Conservation (phyloP, 108 stramenopile genomes). For the Cyclostephanos tholiformis region DNA sequence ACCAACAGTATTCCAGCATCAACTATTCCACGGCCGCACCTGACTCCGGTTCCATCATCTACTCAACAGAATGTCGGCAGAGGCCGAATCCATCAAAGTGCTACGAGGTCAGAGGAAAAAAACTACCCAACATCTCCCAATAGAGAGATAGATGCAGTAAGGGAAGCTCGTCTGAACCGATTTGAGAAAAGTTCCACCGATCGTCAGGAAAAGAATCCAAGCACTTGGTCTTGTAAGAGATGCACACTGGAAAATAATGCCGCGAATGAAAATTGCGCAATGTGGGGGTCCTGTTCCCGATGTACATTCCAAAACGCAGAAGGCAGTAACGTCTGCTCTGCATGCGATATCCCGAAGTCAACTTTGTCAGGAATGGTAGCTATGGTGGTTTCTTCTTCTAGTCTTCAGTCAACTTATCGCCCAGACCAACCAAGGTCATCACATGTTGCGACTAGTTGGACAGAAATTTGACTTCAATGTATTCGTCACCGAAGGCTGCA, state of each 20-base stretch:
- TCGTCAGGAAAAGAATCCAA: conserved; percentile 3
- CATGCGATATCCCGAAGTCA: conserved; percentile 3
- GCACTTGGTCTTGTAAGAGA: conserved; percentile 13
- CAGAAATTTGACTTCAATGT: conserved; percentile 1
- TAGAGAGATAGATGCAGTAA: conserved; percentile 18
- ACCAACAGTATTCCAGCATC: too few species aligned
- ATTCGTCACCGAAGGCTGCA: background rate
- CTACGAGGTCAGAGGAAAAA: background rate
- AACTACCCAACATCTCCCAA: conserved; percentile 14
- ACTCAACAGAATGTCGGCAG: background rate
- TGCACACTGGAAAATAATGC: conserved; percentile 15
- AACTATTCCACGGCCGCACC: background rate
- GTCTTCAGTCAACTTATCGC: conserved; percentile 1
- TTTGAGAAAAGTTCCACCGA: conserved; percentile 9
- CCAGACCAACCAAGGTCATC: conserved; percentile 7
- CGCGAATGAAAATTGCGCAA: conserved; percentile 8
- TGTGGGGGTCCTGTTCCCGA: conserved; percentile 17
- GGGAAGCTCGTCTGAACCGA: conserved; percentile 30
- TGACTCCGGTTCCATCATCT: conserved; percentile 3
- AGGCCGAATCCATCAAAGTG: conserved; percentile 1
- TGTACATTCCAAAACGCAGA: conserved; percentile 8
- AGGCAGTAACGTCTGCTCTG: background rate
- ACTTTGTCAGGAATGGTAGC: background rate
- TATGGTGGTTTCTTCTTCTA: background rate
- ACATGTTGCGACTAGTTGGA: background rate